A percentile compares a stretch with the other conserved stretches of the same genome.
Evolutionary conservation across 148 eudicot genomes (phyloP).

Genomic region (Chenopodium formosanum): DNA sequence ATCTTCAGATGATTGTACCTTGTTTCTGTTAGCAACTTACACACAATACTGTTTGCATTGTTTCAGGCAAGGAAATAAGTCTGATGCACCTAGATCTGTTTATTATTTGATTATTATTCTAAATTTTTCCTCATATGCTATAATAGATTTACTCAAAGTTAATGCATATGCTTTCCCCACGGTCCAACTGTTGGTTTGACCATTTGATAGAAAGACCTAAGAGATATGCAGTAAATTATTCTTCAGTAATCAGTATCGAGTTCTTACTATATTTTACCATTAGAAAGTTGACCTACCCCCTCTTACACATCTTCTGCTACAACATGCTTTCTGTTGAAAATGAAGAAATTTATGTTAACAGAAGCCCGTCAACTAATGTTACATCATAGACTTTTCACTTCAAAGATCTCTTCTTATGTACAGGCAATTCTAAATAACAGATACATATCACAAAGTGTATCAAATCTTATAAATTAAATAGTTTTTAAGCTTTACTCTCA

Average conservation of each 20-base stretch:
- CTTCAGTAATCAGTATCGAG: background rate
- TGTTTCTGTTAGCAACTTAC: background rate
- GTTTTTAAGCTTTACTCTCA: background rate
- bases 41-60: too few species aligned
- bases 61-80: too few species aligned
- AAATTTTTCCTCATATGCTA: background rate
- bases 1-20: background rate
- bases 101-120: background rate
- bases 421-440: background rate
- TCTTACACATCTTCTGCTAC: background rate
- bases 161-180: background rate
- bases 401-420: background rate
- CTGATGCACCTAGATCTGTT: conserved; percentile 7
- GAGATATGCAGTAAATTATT: background rate
- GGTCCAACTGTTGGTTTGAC: background rate
- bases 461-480: background rate
- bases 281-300: background rate
- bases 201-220: background rate
- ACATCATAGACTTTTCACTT: background rate
- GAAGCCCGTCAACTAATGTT: background rate
- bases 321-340: background rate
- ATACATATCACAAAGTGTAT: background rate
- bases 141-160: background rate
- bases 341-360: background rate
- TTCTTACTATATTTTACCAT: background rate